Evolutionary conservation across 1,139 yeast genomes (phyloP), one percentile per base, ranked within the genome.

Genomic region (Pichiaceae sp.): DNA sequence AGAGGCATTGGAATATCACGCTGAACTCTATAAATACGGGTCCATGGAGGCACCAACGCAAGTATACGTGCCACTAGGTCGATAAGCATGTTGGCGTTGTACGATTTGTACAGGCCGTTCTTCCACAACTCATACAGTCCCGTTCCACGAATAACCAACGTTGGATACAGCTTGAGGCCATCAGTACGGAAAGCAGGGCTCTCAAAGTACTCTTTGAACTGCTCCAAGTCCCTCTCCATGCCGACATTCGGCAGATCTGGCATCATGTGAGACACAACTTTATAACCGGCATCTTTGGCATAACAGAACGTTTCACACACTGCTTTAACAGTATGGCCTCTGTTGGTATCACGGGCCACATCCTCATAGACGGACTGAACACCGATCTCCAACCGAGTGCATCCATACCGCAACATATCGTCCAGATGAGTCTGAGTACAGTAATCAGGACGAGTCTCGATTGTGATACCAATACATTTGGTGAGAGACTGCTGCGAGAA

Each of bases 1-100:
- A 91, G 69, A 0, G 99, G 99, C 99, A 91, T 91, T 20, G 99
- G 99, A 40, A 91, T 91, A 70, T 91, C 99, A 66, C 99, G 75
- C 64, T 91, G 99, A 24, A 91, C 98, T 59, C 99, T 78, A 61
- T 91, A 91, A 49, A 91, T 91, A 64, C 99, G 79, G 4, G 99
- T 91, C 99, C 99, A 91, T 7, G 99, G 99, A 23, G 99, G 98
- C 4, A 91, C 97, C 45, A 91, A 66, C 0, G 97, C 96, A 66
- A 91, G 66, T 38, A 91, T 91, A 52, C 97, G 75, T 0, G 98
- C 98, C 34, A 91, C 96, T 44, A 91, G 67, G 57, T 91, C 99
- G 36, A 91, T 84, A 52, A 91, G 70, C 5, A 93, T 96, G 54
- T 87, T 86, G 27, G 98, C 96, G 54, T 89, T 86, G 60, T 91